These are phyloP conservation scores for Termitomyces sp. DNA, from an alignment of 768 basidiomycete genomes.

Conservation along the genomic window DNA sequence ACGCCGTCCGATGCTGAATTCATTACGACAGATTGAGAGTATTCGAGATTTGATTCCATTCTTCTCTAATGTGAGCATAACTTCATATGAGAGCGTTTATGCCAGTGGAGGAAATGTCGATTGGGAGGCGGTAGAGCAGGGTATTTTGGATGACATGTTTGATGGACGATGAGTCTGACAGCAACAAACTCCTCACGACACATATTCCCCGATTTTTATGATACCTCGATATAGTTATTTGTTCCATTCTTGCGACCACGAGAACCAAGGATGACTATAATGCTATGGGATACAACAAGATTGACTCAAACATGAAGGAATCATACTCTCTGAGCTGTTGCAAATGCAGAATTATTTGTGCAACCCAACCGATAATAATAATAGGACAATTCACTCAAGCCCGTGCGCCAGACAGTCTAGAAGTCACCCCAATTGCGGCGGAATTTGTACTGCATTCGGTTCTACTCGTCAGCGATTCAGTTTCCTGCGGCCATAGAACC, in stretches of 20 bases:
- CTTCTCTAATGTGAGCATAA: slow-evolving; percentile 84
- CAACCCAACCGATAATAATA: not conserved
- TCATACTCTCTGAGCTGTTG: not conserved
- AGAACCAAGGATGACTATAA: not conserved
- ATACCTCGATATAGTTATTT: slow-evolving; percentile 8
- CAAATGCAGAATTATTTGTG: not conserved
- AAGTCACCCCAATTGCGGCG: slow-evolving; percentile 86
- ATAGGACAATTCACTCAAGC: slow-evolving; percentile 1
- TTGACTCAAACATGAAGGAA: not conserved
- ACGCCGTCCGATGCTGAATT: slow-evolving; percentile 69
- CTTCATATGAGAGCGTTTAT: slow-evolving; percentile 89
- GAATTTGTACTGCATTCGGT: slow-evolving; percentile 84
- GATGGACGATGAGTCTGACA: slow-evolving; percentile 52
- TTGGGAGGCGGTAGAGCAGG: slow-evolving; percentile 83
- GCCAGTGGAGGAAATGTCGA: slow-evolving; percentile 76
- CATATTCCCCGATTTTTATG: slow-evolving; percentile 11
- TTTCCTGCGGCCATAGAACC: not conserved
- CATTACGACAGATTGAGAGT: slow-evolving; percentile 71
- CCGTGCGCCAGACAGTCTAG: slow-evolving; percentile 24
- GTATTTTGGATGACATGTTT: slow-evolving; percentile 85
- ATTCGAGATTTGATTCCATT: slow-evolving; percentile 85
- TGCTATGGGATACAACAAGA: not conserved
- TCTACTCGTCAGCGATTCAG: slow-evolving; percentile 44
- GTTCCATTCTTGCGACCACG: not conserved
- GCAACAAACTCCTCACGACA: slow-evolving; percentile 2